These are phyloP conservation scores for Aspergillus sojae DNA, from an alignment of 2,329 filamentous ascomycete genomes.

Conservation along the genomic window DNA sequence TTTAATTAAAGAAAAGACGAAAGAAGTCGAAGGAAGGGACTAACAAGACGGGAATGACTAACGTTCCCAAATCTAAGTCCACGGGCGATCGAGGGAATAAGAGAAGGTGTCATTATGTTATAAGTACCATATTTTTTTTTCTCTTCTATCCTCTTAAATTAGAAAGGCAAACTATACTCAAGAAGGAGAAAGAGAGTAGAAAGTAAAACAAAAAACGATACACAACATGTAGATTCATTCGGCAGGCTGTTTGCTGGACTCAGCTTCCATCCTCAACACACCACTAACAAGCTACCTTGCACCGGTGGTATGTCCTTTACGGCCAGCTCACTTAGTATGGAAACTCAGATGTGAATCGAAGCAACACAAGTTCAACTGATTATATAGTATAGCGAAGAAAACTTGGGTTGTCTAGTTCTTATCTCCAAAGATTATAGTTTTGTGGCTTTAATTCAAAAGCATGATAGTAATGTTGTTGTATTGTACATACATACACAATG, in stretches of 20 bases:
- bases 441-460: neutral
- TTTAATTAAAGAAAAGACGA: constrained; percentile 13
- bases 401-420: neutral
- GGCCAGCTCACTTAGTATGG: neutral
- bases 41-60: constrained; percentile 9
- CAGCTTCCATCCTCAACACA: neutral
- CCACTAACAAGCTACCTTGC: neutral
- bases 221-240: neutral
- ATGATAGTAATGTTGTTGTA: neutral
- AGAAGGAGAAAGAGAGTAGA: neutral
- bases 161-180: neutral
- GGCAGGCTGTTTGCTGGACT: neutral
- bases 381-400: neutral
- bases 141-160: neutral
- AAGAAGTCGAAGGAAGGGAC: constrained; percentile 5
- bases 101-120: neutral
- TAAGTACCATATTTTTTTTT: neutral
- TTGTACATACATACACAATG: neutral
- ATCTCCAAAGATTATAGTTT: neutral
- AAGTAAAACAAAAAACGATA: neutral
- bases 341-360: neutral
- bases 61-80: constrained; percentile 13
- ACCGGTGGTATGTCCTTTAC: neutral
- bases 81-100: neutral
- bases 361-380: neutral